Evolutionary conservation across 1,284 basidiomycete species (phyloP), one percentile per base, ranked within the genome.

Genomic region (Volvariella volvacea): DNA sequence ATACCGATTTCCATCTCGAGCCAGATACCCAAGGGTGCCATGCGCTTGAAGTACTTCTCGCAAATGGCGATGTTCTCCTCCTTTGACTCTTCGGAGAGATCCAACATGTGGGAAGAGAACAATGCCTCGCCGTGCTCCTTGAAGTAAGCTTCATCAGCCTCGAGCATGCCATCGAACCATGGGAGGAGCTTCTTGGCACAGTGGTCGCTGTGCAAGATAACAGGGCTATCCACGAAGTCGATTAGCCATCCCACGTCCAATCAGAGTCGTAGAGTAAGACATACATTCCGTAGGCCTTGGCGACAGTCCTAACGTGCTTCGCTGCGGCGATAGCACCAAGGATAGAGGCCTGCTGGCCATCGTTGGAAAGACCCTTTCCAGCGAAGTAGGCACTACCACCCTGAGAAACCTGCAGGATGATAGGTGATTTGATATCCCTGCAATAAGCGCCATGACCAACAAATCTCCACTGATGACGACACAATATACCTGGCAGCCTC

Each of bases 1-100:
- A 99, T 99, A 63, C 96, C 96, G 64, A 99, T 99, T 73, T 99
- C 96, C 96, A 99, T 99, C 80, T 99, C 96, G 67, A 99, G 92
- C 93, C 93, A 99, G 58, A 92, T 73, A 52, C 88, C 87, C 62
- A 98, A 71, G 55, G 87, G 82, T 21, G 91, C 89, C 92, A 99
- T 92, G 64, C 92, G 90, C 68, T 84, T 78, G 68, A 99, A 95
- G 80, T 99, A 99, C 68, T 93, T 82, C 50, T 78, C 88, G 68
- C 96, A 99, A 43, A 75, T 92, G 47, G 75, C 83, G 61, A 99
- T 99, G 79, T 99, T 99, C 63, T 98, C 80, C 58, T 95, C 94
- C 70, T 98, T 96, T 63, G 91, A 66, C 71, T 99, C 95, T 64
- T 99, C 96, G 44, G 94, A 98, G 55, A 99, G 83, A 69, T 99